Evolutionary conservation across 805 yeast species (phyloP), one percentile per base, ranked within the genome.

Genomic region (Millerozyma miso): DNA sequence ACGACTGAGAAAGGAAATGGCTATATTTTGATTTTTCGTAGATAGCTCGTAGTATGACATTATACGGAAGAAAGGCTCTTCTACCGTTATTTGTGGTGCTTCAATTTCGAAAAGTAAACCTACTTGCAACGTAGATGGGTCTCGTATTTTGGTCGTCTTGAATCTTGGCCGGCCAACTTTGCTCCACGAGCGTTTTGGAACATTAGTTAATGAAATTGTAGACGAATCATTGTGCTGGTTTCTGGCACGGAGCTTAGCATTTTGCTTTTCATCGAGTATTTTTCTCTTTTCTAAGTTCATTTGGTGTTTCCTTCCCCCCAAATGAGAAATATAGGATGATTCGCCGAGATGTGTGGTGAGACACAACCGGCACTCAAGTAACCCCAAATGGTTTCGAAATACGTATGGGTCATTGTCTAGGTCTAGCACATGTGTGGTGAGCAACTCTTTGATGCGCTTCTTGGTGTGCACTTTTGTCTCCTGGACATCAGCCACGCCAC

Each of bases 291-390:
- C 79, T 26, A 90, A 71, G 54, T 83, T 85, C 50, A 81, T 58
- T 46, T 81, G 87, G 63, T 91, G 99, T 56, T 85, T 85, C 50
- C 79, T 77, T 14, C 97, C 97, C 38, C 84, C 82, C 4, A 91
- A 71, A 59, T 91, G 99, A 2, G 93, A 74, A 16, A 89, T 71
- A 50, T 88, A 93, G 18, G 93, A 83, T 10, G 87, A 77, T 55
- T 88, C 91, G 15, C 84, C 79, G 36, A 79, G 72, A 62, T 91
- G 98, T 14, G 85, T 74, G 0, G 98, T 90, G 29, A 82, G 67
- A 60, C 99, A 91, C 17, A 91, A 70, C 44, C 80, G 74, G 59
- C 99, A 91, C 52, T 90, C 97, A 18, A 86, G 67, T 45, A 81
- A 70, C 3, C 97, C 97, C n/a, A 85, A 63, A 56, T 85, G 90